phyloP scores from a whole-genome alignment of 2,329 filamentous ascomycete genomes.

The Fusarium marasasianum region DNA sequence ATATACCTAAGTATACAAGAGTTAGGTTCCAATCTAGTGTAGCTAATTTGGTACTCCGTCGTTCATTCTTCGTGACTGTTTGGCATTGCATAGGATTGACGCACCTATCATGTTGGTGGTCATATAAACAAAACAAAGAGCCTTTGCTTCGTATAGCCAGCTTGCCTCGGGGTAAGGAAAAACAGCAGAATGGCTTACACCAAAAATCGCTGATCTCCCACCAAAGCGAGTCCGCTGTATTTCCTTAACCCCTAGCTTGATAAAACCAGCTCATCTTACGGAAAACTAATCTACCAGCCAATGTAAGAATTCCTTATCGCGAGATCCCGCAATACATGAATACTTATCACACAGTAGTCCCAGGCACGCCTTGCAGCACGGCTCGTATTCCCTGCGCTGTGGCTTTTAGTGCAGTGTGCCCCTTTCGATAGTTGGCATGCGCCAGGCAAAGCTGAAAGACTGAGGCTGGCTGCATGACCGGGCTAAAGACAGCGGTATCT shows the following conservation, averaged over 20 bases:
- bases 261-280: neutral
- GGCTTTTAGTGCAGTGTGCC: neutral
- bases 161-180: too few relatives aligned
- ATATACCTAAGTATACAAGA: neutral
- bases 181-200: too few relatives aligned
- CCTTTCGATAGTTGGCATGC: conserved; percentile 7
- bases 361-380: neutral
- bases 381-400: neutral
- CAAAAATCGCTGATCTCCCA: too few relatives aligned
- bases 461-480: conserved; percentile 17
- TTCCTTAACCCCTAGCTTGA: too few relatives aligned
- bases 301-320: neutral
- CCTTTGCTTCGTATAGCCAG: neutral
- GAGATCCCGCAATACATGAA: neutral
- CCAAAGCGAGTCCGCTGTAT: too few relatives aligned
- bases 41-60: neutral
- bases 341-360: too few relatives aligned
- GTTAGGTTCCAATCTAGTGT: too few relatives aligned
- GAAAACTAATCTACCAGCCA: neutral
- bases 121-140: neutral
- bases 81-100: too few relatives aligned
- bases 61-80: neutral
- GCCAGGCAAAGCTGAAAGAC: conserved; percentile 8
- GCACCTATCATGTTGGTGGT: neutral
- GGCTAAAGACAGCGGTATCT: neutral